Evolutionary conservation across 1,284 basidiomycete genomes (phyloP).

Genomic region (Ganoderma multipileum): DNA sequence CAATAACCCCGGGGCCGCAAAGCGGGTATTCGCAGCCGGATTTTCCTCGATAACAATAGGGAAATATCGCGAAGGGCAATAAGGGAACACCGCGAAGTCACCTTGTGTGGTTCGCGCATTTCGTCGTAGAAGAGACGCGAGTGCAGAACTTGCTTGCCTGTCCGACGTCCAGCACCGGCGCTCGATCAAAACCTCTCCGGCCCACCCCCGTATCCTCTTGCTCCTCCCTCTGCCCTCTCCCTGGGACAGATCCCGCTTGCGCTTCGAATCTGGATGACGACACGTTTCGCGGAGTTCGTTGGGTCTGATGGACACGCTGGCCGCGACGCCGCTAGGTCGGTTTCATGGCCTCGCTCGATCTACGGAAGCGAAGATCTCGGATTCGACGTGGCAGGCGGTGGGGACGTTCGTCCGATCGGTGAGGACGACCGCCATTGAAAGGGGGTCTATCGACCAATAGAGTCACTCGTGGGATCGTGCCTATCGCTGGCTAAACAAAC

Average conservation of each 20-base stretch:
- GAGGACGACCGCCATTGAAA: not conserved
- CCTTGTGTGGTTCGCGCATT: too few relatives aligned
- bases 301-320: not conserved
- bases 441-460: slow-evolving; percentile 61
- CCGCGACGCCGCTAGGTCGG: not conserved
- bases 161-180: not conserved
- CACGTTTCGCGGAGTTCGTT: not conserved
- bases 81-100: too few relatives aligned
- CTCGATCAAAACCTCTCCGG: not conserved
- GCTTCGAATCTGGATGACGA: not conserved
- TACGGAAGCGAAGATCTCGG: not conserved
- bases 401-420: not conserved
- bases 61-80: too few relatives aligned
- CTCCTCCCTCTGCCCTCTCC: not conserved
- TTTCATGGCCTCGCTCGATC: slow-evolving; percentile 41
- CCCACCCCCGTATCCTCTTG: not conserved
- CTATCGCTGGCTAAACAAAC: not conserved
- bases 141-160: too few relatives aligned
- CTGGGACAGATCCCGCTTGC: not conserved
- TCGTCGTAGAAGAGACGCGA: too few relatives aligned
- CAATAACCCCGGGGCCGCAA: not conserved
- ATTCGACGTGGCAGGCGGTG: not conserved
- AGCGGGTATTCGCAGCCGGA: not conserved
- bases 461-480: not conserved
- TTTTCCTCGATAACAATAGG: too few relatives aligned